phyloP scores from a whole-genome alignment of 2,329 filamentous ascomycete genomes.

The Hypomyces perniciosus region DNA sequence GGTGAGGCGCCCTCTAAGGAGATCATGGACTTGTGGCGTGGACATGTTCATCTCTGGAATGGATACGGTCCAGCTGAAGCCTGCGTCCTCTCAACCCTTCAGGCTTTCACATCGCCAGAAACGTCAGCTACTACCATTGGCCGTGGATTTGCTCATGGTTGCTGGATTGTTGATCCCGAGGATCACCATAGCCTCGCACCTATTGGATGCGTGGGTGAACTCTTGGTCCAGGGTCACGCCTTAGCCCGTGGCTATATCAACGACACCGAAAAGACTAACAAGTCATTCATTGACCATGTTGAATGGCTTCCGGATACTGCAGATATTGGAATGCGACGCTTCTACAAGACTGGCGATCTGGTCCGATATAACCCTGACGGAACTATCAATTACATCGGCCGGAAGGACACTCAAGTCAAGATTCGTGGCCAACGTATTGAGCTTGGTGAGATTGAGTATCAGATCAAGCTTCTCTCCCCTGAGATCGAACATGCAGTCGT shows the following conservation, averaged over 20 bases:
- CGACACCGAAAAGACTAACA: conserved; percentile 13
- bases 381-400: conserved; percentile 37
- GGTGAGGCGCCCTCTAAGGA: conserved; percentile 27
- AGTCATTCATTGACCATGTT: conserved; percentile 11
- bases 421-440: conserved; percentile 49
- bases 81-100: background rate
- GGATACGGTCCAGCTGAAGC: conserved; percentile 23
- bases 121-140: background rate
- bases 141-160: background rate
- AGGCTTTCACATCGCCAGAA: background rate
- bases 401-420: conserved; percentile 52
- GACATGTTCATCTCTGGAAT: conserved; percentile 5
- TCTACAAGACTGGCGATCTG: conserved; percentile 43
- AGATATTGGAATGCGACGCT: conserved; percentile 4
- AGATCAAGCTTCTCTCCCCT: conserved; percentile 1
- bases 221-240: conserved; percentile 16
- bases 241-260: conserved; percentile 19
- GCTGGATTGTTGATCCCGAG: conserved; percentile 16
- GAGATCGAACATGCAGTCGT: background rate
- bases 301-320: background rate
- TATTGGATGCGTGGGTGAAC: conserved; percentile 19
- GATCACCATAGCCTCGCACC: conserved; percentile 16
- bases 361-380: conserved; percentile 34
- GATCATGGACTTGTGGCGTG: conserved; percentile 12
- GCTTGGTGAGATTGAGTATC: conserved; percentile 23